Base-by-base conservation (phyloP, 1,139 yeast genomes). In the Scheffersomyces illinoinensis region DNA sequence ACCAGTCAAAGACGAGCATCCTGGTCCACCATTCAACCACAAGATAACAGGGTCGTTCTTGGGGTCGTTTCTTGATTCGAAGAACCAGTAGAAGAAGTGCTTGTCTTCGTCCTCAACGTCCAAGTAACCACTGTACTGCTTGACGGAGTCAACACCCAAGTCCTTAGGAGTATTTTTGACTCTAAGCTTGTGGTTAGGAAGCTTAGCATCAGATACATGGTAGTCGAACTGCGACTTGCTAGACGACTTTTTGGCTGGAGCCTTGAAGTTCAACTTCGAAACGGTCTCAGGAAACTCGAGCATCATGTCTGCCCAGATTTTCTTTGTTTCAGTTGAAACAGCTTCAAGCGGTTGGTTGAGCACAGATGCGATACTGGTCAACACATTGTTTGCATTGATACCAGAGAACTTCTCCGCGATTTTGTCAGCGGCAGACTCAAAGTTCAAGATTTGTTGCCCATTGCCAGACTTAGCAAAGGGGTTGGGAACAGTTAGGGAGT, bases 11-110 rank as follows among this genome's bases (percentile, higher is more conserved):
- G 96, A 90, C 14, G 96, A 90, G 74, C 97, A 91, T 12, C 97
- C 97, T 53, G 96, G 96, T 21, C 96, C 96, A 67, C 96, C 96
- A 69, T 91, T 92, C 68, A 92, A 82, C 97, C 97, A 93, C 66
- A 93, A 79, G 57, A 93, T 84, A 54, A 92, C 81, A 8, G 97
- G 97, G 72, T 92, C 97, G 62, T 83, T 91, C 64, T 78, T 77
- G 21, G 97, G 97, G 76, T 91, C 97, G 70, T 90, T 90, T 78
- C 98, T 87, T 58, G 96, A 88, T 74, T 92, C 97, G 69, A 93
- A 92, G 68, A 89, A 87, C 96, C 97, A 66, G 75, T 82, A 89
- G 76, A 89, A 89, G 70, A 89, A 85, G 75, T 92, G 97, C 77
- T 91, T 92, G 69, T 90, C 96, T 66, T 88, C 90, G 58, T 89